phyloP scores from a whole-genome alignment of 345 rosid species.

The Pseudoturritis turrita region DNA sequence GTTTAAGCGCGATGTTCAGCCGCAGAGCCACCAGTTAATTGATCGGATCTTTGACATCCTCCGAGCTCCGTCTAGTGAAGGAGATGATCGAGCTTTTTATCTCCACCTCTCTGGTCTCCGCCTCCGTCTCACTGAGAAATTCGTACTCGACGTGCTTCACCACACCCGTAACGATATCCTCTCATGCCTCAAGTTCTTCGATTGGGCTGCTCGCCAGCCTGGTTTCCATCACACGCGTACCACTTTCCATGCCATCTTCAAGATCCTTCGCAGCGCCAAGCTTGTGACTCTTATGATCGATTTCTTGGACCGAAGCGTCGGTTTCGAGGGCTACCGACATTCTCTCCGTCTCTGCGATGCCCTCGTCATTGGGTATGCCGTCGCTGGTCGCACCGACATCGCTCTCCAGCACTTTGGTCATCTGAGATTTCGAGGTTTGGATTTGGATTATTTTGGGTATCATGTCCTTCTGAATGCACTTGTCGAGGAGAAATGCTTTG shows the following conservation, averaged over 20 bases:
- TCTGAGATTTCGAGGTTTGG: constrained; percentile 74
- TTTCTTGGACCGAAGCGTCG: constrained; percentile 38
- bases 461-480: constrained; percentile 69
- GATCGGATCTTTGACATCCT: constrained; percentile 43
- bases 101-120: constrained; percentile 40
- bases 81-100: constrained; percentile 29
- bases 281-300: constrained; percentile 40
- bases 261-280: constrained; percentile 54
- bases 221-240: constrained; percentile 59
- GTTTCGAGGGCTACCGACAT: not conserved
- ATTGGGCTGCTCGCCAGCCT: constrained; percentile 80
- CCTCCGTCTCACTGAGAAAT: constrained; percentile 46
- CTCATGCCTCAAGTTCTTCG: constrained; percentile 79
- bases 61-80: constrained; percentile 20
- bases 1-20: constrained; percentile 39
- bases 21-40: constrained; percentile 18
- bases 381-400: constrained; percentile 59
- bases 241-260: constrained; percentile 65
- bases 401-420: constrained; percentile 73
- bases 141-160: constrained; percentile 57
- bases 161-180: constrained; percentile 49
- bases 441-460: constrained; percentile 58
- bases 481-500: constrained; percentile 56
- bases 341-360: constrained; percentile 42
- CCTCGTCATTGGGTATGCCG: constrained; percentile 68